Percentiles rank a stretch among this genome's conserved stretches.
These are phyloP conservation scores for Mytilinidion resinicola DNA, from an alignment of 495 filamentous ascomycete genomes.

Conservation along the genomic window DNA sequence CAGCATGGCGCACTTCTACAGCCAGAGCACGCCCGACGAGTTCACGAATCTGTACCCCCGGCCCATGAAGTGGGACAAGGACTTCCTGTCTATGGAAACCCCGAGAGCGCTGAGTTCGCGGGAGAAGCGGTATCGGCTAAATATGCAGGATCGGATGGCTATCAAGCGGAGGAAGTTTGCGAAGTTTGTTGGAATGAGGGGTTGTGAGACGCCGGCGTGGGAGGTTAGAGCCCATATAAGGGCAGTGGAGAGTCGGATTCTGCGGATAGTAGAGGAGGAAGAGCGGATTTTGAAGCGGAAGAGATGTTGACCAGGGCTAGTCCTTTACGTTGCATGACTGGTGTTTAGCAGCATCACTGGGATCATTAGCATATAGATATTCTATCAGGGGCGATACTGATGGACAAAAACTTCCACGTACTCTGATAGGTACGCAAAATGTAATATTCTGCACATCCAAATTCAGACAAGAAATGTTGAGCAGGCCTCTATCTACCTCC, in stretches of 20 bases:
- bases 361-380: too few relatives aligned
- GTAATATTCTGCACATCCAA: too few relatives aligned
- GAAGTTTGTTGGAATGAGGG: constrained; percentile 38
- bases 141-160: constrained; percentile 22
- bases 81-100: constrained; percentile 19
- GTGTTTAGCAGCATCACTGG: too few relatives aligned
- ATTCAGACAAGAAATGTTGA: too few relatives aligned
- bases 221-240: constrained; percentile 33
- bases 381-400: too few relatives aligned
- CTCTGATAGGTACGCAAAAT: too few relatives aligned
- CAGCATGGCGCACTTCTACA: constrained; percentile 64
- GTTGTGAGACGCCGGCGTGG: constrained; percentile 37
- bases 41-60: constrained; percentile 60
- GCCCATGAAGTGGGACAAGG: constrained; percentile 40
- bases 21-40: constrained; percentile 55
- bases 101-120: background rate
- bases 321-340: too few relatives aligned
- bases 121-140: constrained; percentile 14
- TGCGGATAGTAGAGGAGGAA: constrained; percentile 12
- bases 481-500: constrained; percentile 33
- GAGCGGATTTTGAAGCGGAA: background rate
- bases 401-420: too few relatives aligned
- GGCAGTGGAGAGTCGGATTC: constrained; percentile 14
- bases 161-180: constrained; percentile 40
- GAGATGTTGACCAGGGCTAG: constrained; percentile 7